phyloP scores from a whole-genome alignment of 352 stramenopile species.

The Phytophthora fragariaefolia region DNA sequence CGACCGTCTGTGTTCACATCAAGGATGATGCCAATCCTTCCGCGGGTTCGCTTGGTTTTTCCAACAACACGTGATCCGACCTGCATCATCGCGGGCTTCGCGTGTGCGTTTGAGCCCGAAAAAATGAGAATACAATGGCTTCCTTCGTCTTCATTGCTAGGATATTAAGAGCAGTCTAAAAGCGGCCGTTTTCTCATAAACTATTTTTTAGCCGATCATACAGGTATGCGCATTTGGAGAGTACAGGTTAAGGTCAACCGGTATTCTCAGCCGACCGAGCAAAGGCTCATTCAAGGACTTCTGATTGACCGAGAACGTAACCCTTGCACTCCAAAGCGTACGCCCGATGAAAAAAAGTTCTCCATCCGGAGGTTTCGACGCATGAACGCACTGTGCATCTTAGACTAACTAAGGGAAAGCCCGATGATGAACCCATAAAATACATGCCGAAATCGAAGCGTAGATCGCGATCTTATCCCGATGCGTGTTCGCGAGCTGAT shows the following conservation, averaged over 20 bases:
- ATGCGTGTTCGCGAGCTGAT: too few species aligned
- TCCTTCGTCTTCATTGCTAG: constrained; percentile 10
- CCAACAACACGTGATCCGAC: constrained; percentile 8
- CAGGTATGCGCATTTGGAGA: constrained; percentile 7
- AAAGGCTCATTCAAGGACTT: too few species aligned
- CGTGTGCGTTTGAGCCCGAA: constrained; percentile 7
- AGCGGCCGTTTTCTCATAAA: not conserved
- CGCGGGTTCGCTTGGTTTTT: not conserved
- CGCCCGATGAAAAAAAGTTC: too few species aligned
- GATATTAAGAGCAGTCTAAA: constrained; percentile 1
- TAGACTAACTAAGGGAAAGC: too few species aligned
- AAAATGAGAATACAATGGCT: constrained; percentile 10
- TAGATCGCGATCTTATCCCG: too few species aligned
- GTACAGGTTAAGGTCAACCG: constrained; percentile 15
- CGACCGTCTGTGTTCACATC: constrained; percentile 7
- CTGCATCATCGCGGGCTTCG: constrained; percentile 7
- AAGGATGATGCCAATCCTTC: constrained; percentile 8
- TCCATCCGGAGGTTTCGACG: too few species aligned
- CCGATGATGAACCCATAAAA: too few species aligned
- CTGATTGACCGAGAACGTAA: too few species aligned
- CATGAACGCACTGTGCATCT: too few species aligned
- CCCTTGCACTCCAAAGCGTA: too few species aligned
- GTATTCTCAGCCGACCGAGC: too few species aligned
- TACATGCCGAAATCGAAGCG: too few species aligned
- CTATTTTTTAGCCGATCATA: constrained; percentile 7